Conservation (phyloP, 2,329 filamentous ascomycete genomes). For the Davidsoniella neocaledoniae region DNA sequence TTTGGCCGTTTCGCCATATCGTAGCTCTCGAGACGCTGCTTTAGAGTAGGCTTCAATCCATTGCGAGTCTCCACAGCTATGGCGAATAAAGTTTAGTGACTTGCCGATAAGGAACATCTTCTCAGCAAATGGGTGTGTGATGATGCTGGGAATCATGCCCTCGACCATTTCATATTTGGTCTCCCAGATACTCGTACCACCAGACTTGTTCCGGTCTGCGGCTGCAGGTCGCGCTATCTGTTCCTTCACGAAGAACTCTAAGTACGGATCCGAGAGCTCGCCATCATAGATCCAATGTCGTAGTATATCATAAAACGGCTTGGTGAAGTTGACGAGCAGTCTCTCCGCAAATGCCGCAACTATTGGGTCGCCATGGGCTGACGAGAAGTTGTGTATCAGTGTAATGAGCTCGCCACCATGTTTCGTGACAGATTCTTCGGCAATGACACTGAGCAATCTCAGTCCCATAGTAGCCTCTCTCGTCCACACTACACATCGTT, state of each 20-base stretch:
- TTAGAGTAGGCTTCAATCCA: slow-evolving; percentile 97
- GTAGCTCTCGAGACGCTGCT: slow-evolving; percentile 74
- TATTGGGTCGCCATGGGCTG: slow-evolving; percentile 87
- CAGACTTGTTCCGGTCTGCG: slow-evolving; percentile 28
- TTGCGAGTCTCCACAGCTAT: slow-evolving; percentile 79
- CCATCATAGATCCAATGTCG: slow-evolving; percentile 97
- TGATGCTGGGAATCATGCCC: slow-evolving; percentile 62
- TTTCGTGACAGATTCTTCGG: slow-evolving; percentile 68
- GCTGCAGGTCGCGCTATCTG: slow-evolving; percentile 27
- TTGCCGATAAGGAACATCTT: slow-evolving; percentile 97
- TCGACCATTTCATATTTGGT: slow-evolving; percentile 40
- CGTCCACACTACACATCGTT: slow-evolving; percentile 93
- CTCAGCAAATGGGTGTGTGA: slow-evolving; percentile 82
- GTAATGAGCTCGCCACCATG: slow-evolving; percentile 87
- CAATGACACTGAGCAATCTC: slow-evolving; percentile 82
- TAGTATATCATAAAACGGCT: slow-evolving; percentile 92
- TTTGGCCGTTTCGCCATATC: slow-evolving; percentile 83
- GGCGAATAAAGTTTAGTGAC: slow-evolving; percentile 92
- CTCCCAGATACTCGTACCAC: slow-evolving; percentile 87
- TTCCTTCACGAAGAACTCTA: slow-evolving; percentile 88
- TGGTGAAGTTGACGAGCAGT: slow-evolving; percentile 68
- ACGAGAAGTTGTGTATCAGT: slow-evolving; percentile 81
- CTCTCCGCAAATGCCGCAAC: slow-evolving; percentile 87
- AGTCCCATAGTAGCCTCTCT: slow-evolving; percentile 92
- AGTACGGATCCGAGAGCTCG: slow-evolving; percentile 88